Evolutionary conservation across 495 filamentous ascomycete species (phyloP).

Genomic region (Penicillium bialowiezense): DNA sequence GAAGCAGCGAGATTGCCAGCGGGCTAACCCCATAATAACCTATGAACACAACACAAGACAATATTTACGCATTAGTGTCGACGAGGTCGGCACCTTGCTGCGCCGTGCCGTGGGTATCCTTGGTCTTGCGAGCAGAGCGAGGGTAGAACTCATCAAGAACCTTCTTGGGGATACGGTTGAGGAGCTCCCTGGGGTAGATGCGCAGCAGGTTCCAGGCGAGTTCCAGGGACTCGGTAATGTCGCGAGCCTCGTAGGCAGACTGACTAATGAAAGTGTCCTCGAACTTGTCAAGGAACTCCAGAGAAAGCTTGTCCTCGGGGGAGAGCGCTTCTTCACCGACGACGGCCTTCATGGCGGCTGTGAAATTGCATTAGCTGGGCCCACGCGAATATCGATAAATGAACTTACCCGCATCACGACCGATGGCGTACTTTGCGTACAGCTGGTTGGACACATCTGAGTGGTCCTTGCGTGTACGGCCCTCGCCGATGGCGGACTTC

Average conservation of each 20-base stretch:
- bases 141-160: conserved; percentile 90
- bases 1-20: too few species aligned
- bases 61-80: conserved; percentile 38
- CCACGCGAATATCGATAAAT: background rate
- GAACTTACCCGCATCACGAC: conserved; percentile 74
- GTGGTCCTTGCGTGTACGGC: conserved; percentile 92
- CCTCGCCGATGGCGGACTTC: conserved; percentile 99
- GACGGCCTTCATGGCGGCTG: conserved; percentile 97
- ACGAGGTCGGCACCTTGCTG: conserved; percentile 59
- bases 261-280: conserved; percentile 91
- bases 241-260: conserved; percentile 84
- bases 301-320: conserved; percentile 91
- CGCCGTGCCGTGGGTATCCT: conserved; percentile 66
- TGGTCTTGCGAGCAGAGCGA: conserved; percentile 57
- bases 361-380: background rate
- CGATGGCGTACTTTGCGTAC: conserved; percentile 99
- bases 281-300: conserved; percentile 98
- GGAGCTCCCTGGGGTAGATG: conserved; percentile 94
- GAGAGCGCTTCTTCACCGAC: conserved; percentile 97
- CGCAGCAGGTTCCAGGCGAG: conserved; percentile 93
- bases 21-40: too few species aligned
- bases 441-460: conserved; percentile 98
- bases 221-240: conserved; percentile 88
- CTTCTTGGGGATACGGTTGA: conserved; percentile 96
- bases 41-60: too few species aligned